phyloP scores from a whole-genome alignment of 2,329 filamentous ascomycete species.

The Atkinsonella texensis region DNA sequence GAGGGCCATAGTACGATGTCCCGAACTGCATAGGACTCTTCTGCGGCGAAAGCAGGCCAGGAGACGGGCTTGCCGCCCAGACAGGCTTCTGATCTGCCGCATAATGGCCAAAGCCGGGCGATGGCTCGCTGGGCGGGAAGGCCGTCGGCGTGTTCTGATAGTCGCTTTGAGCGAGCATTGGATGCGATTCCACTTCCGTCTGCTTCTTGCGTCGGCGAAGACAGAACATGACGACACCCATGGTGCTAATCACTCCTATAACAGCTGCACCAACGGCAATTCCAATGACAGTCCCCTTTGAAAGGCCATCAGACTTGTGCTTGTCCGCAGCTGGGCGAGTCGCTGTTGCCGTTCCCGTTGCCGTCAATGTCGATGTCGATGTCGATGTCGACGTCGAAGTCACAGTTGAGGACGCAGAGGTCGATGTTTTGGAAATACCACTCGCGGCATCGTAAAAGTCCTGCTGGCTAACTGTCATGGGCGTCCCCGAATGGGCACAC shows the following conservation, averaged over 20 bases:
- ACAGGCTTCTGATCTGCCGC: slow-evolving; percentile 9
- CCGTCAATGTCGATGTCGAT: slow-evolving; percentile 1
- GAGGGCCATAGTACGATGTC: neutral
- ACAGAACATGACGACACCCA: slow-evolving; percentile 13
- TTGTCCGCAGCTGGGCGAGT: neutral
- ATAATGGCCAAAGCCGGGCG: slow-evolving; percentile 7
- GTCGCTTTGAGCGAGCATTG: slow-evolving; percentile 16
- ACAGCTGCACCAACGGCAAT: slow-evolving; percentile 26
- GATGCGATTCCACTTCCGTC: slow-evolving; percentile 17
- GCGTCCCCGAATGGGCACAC: slow-evolving; percentile 32
- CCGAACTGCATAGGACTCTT: neutral
- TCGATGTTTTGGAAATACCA: neutral
- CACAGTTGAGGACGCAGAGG: slow-evolving; percentile 23
- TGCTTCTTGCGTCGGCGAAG: slow-evolving; percentile 16
- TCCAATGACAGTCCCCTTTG: slow-evolving; percentile 25
- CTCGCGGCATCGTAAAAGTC: slow-evolving; percentile 25
- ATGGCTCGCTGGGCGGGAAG: slow-evolving; percentile 12
- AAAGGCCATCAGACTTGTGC: slow-evolving; percentile 14
- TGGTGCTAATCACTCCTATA: slow-evolving; percentile 17
- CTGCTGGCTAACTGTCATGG: slow-evolving; percentile 27
- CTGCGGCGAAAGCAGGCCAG: neutral
- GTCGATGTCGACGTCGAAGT: slow-evolving; percentile 2
- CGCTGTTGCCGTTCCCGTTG: neutral
- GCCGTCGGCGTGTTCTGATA: slow-evolving; percentile 10
- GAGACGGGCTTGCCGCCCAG: slow-evolving; percentile 5